Evolutionary conservation across 805 yeast species (phyloP), one percentile per base, ranked within the genome.

Genomic region (Maudiozyma pseudohumilis): DNA sequence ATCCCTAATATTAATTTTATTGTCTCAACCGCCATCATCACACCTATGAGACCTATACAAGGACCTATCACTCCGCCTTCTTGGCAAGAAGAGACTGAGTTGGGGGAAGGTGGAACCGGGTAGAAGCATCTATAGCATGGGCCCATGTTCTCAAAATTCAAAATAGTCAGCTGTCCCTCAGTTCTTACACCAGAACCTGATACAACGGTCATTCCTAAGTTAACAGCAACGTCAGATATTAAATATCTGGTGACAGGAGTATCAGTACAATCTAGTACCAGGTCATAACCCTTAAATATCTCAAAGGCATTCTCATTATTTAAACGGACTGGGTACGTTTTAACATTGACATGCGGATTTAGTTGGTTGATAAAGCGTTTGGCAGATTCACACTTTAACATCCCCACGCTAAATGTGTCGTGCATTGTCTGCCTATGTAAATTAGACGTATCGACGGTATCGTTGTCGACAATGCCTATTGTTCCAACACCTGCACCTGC

Each of bases 41-140:
- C 67, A 8, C 98, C 99, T 54, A 89, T 75, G 1, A 86, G 49
- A 0, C 98, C 99, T 39, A 92, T 94, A n/a, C 88, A 92, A 0
- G 97, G 95, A 0, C 98, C 98, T 19, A 92, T 59, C 0, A 89
- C 94, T 5, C 96, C 96, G 3, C 95, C 94, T 59, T 87, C 97
- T 11, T 83, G 74, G 50, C 99, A 92, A 0, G 94, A 72, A 0
- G 86, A 73, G 1, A 88, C 86, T 2, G 82, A 68, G 41, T 75
- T 78, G 1, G 95, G 83, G 1, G 88, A 76, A 0, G 98, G 96
- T 0, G 97, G 95, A 6, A 64, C 64, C 0, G 98, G 97, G 48
- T 83, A 85, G 59, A 88, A 77, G 55, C 99, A 92, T 42, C 99
- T 65, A 55, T 92, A 92, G 56, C 99, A 92, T 0, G 99, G 99